phyloP scores from a whole-genome alignment of 208 protist genomes.

The Acanthamoeba lenticulata region DNA sequence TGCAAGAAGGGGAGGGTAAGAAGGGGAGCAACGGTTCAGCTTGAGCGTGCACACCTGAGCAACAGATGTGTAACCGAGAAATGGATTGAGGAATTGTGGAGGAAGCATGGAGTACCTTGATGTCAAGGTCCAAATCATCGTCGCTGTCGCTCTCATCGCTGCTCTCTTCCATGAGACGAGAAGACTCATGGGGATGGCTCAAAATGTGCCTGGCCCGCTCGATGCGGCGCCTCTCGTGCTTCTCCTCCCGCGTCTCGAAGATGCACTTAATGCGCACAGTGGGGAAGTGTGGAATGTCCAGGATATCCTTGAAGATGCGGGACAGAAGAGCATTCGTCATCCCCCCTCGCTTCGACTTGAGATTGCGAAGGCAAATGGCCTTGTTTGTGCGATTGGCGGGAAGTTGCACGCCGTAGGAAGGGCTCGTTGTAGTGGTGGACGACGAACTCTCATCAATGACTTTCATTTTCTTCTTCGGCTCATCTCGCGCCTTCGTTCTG shows the following conservation, averaged over 20 bases:
- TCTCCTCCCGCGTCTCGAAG: conserved; percentile 36
- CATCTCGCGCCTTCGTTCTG: background rate
- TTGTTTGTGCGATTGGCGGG: background rate
- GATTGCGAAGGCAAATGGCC: conserved; percentile 43
- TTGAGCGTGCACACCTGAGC: background rate
- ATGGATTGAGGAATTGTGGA: background rate
- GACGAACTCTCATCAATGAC: background rate
- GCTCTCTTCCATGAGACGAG: background rate
- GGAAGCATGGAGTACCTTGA: background rate
- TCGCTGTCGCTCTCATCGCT: background rate
- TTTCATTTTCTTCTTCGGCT: background rate
- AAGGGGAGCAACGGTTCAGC: background rate
- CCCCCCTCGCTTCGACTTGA: background rate
- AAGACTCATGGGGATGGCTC: background rate
- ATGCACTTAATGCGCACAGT: conserved; percentile 7
- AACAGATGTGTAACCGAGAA: background rate
- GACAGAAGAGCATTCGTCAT: conserved; percentile 30
- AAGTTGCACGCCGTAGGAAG: background rate
- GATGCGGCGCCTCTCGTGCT: background rate
- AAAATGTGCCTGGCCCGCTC: background rate
- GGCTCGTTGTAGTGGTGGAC: background rate
- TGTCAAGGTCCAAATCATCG: conserved; percentile 25
- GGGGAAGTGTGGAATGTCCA: conserved; percentile 8
- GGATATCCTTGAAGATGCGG: conserved; percentile 11
- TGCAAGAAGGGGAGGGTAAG: too few relatives aligned